Percentiles rank a stretch among this genome's conserved stretches.
These are phyloP conservation scores for Fusarium armeniacum DNA, from an alignment of 2,329 filamentous ascomycete species.

Conservation along the genomic window DNA sequence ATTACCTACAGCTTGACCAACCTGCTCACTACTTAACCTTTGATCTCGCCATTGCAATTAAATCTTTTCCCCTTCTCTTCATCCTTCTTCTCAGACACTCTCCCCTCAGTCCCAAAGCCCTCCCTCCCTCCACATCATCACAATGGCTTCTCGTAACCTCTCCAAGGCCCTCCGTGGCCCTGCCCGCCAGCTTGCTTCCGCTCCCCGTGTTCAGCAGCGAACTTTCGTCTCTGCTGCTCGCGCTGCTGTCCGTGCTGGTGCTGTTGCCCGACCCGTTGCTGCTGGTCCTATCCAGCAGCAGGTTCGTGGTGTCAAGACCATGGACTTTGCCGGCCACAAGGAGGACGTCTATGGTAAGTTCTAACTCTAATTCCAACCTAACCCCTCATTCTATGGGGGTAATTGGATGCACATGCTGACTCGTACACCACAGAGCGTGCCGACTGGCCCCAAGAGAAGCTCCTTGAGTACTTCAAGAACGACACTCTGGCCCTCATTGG, in stretches of 20 bases:
- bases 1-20: constrained; percentile 24
- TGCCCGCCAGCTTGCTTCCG: constrained; percentile 71
- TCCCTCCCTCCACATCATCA: constrained; percentile 55
- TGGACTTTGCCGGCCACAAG: constrained; percentile 96
- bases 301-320: constrained; percentile 94
- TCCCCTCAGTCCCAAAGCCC: constrained; percentile 39
- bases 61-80: constrained; percentile 36
- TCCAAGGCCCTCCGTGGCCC: constrained; percentile 75
- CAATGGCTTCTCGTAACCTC: constrained; percentile 84
- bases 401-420: constrained; percentile 45
- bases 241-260: constrained; percentile 67
- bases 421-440: constrained; percentile 79
- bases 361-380: constrained; percentile 4
- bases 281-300: constrained; percentile 73
- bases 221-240: constrained; percentile 73
- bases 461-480: constrained; percentile 99
- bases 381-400: not conserved
- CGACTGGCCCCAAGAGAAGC: constrained; percentile 99
- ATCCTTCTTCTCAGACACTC: constrained; percentile 51
- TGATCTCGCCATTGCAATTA: constrained; percentile 44
- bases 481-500: constrained; percentile 99
- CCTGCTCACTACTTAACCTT: constrained; percentile 47
- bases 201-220: constrained; percentile 72
- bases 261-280: constrained; percentile 66
- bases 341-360: constrained; percentile 90